Conservation (phyloP, 768 basidiomycete genomes). For the Russula compacta region DNA sequence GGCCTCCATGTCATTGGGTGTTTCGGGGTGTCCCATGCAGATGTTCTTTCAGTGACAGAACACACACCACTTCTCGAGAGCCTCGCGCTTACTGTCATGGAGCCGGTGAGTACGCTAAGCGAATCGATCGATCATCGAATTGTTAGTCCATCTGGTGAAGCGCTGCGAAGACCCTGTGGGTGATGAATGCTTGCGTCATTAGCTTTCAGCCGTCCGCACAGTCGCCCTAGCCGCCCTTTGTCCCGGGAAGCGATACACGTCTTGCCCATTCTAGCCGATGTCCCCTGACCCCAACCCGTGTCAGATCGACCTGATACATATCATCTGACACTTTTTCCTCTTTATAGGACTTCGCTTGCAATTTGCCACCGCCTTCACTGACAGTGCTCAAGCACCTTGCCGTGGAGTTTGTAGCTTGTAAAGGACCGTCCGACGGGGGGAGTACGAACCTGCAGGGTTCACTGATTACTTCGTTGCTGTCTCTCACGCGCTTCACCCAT, state of each 20-base stretch:
- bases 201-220: background rate
- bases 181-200: background rate
- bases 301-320: slow-evolving; percentile 17
- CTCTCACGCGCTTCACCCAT: slow-evolving; percentile 15
- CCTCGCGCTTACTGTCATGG: slow-evolving; percentile 52
- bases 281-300: background rate
- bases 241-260: background rate
- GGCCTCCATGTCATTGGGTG: slow-evolving; percentile 58
- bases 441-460: background rate
- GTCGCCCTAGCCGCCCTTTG: background rate
- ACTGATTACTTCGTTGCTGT: slow-evolving; percentile 7
- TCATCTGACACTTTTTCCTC: slow-evolving; percentile 29
- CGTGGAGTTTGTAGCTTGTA: slow-evolving; percentile 38
- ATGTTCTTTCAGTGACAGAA: slow-evolving; percentile 37
- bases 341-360: slow-evolving; percentile 17
- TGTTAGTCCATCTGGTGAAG: background rate
- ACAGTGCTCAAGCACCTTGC: slow-evolving; percentile 42
- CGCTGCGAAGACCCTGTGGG: background rate
- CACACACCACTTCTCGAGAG: slow-evolving; percentile 49
- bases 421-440: slow-evolving; percentile 19
- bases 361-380: slow-evolving; percentile 29
- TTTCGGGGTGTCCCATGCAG: slow-evolving; percentile 43
- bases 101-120: slow-evolving; percentile 37
- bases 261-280: background rate
- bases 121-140: background rate